These are phyloP conservation scores for Fusarium tupiense DNA, from an alignment of 2,329 filamentous ascomycete genomes.

Conservation along the genomic window DNA sequence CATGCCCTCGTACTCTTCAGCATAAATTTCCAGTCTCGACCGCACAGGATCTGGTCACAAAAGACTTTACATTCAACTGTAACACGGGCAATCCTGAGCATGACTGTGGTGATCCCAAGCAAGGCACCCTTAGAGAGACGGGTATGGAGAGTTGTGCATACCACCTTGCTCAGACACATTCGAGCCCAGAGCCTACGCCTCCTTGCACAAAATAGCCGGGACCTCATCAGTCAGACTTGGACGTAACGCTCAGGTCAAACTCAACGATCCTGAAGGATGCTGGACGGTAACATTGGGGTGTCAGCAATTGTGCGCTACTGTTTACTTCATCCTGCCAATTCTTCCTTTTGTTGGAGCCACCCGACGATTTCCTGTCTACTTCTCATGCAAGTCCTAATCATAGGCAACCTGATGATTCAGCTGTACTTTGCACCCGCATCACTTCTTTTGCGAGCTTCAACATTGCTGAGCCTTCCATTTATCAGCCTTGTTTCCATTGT, in stretches of 20 bases:
- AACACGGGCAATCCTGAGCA: rapidly evolving
- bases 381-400: background rate
- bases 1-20: too few relatives aligned
- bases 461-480: too few relatives aligned
- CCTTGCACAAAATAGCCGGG: background rate
- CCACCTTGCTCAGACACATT: rapidly evolving
- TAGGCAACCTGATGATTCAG: background rate
- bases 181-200: background rate
- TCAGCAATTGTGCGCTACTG: background rate
- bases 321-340: background rate
- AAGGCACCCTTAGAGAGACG: background rate
- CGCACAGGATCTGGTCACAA: too few relatives aligned
- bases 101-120: too few relatives aligned
- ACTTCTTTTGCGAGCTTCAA: background rate
- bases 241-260: background rate
- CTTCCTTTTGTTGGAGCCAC: rapidly evolving
- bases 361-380: rapidly evolving
- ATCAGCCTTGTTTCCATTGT: rapidly evolving
- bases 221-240: background rate
- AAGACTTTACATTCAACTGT: too few relatives aligned
- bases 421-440: rapidly evolving
- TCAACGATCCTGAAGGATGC: background rate
- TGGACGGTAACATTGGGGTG: background rate
- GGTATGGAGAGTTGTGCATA: background rate
- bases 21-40: too few relatives aligned